Conservation (phyloP, 768 basidiomycete species). For the Psilocybe cubensis region DNA sequence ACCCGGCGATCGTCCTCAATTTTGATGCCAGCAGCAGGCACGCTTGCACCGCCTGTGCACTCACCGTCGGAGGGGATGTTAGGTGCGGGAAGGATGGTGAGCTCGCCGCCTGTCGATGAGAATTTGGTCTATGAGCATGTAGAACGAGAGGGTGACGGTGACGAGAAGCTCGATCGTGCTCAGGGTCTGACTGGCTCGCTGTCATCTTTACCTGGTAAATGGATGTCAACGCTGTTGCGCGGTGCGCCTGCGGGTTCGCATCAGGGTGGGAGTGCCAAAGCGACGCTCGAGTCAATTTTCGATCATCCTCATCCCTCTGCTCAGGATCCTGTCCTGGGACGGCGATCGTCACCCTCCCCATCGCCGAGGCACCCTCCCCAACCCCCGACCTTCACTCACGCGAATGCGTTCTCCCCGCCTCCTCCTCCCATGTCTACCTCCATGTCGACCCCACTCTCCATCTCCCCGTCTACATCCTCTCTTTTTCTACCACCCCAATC, state of each 20-base stretch:
- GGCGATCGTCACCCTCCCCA: slow-evolving; percentile 3
- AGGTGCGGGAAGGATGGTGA: no score
- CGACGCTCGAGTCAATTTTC: slow-evolving; percentile 20
- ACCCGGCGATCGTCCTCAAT: slow-evolving; percentile 31
- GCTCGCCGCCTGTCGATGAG: no score
- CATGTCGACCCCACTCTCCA: no score
- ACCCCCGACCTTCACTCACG: slow-evolving; percentile 20
- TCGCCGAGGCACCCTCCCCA: background rate
- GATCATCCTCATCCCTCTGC: background rate
- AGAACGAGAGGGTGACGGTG: background rate
- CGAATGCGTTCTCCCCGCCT: slow-evolving; percentile 15
- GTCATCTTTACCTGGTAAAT: slow-evolving; percentile 16
- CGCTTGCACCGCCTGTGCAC: slow-evolving; percentile 40
- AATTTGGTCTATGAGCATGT: no score
- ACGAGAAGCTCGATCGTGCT: background rate
- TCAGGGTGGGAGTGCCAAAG: slow-evolving; percentile 4
- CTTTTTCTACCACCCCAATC: no score
- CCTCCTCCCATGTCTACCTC: slow-evolving; percentile 7
- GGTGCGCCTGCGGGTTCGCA: slow-evolving; percentile 1
- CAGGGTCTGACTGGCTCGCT: slow-evolving; percentile 14
- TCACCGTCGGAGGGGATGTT: slow-evolving; percentile 21
- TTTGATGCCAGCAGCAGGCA: slow-evolving; percentile 33
- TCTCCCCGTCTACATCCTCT: no score
- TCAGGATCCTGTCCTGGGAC: background rate
- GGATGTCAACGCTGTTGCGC: slow-evolving; percentile 21